Evolutionary conservation across 192 early-diverging fungal species (phyloP).

Genomic region (Dissophora globulifera): DNA sequence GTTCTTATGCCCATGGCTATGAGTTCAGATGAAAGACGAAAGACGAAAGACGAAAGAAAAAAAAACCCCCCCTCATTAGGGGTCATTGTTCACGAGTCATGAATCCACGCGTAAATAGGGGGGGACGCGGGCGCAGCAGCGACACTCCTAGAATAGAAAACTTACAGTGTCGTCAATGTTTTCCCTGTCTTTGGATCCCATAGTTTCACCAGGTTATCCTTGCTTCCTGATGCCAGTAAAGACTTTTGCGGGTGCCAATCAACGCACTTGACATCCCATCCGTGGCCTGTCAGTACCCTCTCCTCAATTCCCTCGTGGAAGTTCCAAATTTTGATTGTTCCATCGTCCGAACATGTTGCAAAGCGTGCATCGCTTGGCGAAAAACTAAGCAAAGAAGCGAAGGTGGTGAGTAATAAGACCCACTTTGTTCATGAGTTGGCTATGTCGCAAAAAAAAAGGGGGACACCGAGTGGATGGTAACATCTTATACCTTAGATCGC

Average conservation of each 20-base stretch:
- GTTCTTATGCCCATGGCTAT: slow-evolving; percentile 93
- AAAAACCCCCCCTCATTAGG: no score
- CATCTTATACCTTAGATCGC: slow-evolving; percentile 76
- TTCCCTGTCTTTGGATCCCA: slow-evolving; percentile 97
- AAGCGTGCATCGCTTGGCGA: slow-evolving; percentile 93
- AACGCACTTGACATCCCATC: slow-evolving; percentile 96
- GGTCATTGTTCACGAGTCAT: no score
- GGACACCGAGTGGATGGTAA: no score
- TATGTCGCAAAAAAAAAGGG: background rate
- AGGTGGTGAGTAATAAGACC: background rate
- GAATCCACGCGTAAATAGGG: no score
- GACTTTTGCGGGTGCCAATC: slow-evolving; percentile 98
- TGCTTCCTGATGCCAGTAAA: slow-evolving; percentile 92
- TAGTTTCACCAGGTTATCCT: slow-evolving; percentile 94
- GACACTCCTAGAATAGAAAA: no score
- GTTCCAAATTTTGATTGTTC: slow-evolving; percentile 96
- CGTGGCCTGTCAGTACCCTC: slow-evolving; percentile 83
- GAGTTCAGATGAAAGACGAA: no score
- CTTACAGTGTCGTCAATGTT: slow-evolving; percentile 84
- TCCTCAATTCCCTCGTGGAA: slow-evolving; percentile 90
- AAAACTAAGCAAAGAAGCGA: slow-evolving; percentile 65
- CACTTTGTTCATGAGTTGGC: no score
- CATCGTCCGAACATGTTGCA: slow-evolving; percentile 96
- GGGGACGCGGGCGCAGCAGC: no score
- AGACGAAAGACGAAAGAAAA: background rate